Base-by-base conservation (phyloP, 495 filamentous ascomycete genomes). In the Aspergillus ellipticus region DNA sequence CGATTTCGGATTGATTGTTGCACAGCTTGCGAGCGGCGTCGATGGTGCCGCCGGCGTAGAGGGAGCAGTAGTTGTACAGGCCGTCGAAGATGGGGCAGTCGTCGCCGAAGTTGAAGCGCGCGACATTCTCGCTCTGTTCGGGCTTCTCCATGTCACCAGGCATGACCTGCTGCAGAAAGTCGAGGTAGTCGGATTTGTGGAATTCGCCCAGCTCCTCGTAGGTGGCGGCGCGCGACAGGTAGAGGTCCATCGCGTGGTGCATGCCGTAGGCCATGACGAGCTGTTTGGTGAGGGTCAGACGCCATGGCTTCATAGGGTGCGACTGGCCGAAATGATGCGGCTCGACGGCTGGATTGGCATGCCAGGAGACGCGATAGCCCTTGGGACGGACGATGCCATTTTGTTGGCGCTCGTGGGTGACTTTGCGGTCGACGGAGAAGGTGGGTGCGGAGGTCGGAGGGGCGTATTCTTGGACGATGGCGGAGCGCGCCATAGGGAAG, bases 281-380 rank as follows among this genome's bases (percentile, higher is more conserved):
- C 66, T 93, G 87, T 68, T 98, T 98, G 55, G 94, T 94, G 41
- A 98, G 82, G 10, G 90, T 96, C 55, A 98, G 79, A 15, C 94
- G 89, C 93, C 93, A 97, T 55, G 94, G 94, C 65, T 98, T 98
- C 94, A 98, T 98, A 15, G 94, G 94, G 74, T 98, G 94, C 16
- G 87, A 87, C 66, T 86, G 86, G 56, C 94, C 94, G 65, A 98
- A 98, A 69, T 98, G 94, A 68, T 96, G 92, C 66, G 86, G 85
- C 74, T 98, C 94, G 69, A 97, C 94, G 49, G 89, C 83, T n/a
- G 91, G 86, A 67, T 96, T 96, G 66, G 90, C 89, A 71, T 98
- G 94, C 79, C 89, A 97, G 39, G 94, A 97, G n/a, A 98, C 92
- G n/a, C 73, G 89, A 68, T 90, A 89, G 68, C 90, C 92, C 64